Conservation (phyloP, 1,284 basidiomycete species). For the Papiliotrema nemorosa region DNA sequence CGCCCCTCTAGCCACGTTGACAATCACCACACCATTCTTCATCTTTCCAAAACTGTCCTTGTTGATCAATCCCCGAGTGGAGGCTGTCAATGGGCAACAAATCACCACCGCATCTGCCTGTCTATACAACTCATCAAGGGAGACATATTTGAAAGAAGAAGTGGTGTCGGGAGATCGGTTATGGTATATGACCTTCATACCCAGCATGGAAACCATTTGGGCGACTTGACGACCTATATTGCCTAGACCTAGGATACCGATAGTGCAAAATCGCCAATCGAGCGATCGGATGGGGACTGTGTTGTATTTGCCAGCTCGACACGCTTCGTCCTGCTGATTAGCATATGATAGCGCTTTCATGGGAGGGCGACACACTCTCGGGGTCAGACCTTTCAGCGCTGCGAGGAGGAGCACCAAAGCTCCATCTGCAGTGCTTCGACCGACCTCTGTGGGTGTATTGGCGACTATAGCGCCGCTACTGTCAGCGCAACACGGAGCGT, state of each 20-base stretch:
- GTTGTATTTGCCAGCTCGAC: slow-evolving; percentile 18
- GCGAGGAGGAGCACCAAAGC: slow-evolving; percentile 27
- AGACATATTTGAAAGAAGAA: too few species aligned
- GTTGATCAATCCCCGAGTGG: slow-evolving; percentile 17
- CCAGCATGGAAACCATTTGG: slow-evolving; percentile 1
- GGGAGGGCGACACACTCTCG: slow-evolving; percentile 11
- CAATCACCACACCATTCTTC: slow-evolving; percentile 24
- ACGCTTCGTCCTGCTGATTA: slow-evolving; percentile 16
- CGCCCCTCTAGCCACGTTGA: slow-evolving; percentile 26
- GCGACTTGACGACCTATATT: slow-evolving; percentile 15
- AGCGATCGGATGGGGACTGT: slow-evolving; percentile 11
- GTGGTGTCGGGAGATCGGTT: too few species aligned
- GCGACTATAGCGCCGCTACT: slow-evolving; percentile 28
- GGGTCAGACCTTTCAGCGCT: slow-evolving; percentile 21
- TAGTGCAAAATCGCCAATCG: slow-evolving; percentile 16
- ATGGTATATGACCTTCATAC: slow-evolving; percentile 4
- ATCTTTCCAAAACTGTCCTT: slow-evolving; percentile 15
- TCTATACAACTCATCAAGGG: slow-evolving; percentile 18
- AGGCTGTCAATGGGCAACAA: slow-evolving; percentile 22
- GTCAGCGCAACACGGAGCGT: neutral
- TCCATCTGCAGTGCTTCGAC: slow-evolving; percentile 33
- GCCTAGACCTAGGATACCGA: slow-evolving; percentile 14
- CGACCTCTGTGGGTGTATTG: slow-evolving; percentile 32
- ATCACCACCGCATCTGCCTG: slow-evolving; percentile 24
- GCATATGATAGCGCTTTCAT: neutral